A percentile compares a stretch with the other conserved stretches of the same genome.
phyloP scores from a whole-genome alignment of 805 yeast species.

The Ogataea naganishii region DNA sequence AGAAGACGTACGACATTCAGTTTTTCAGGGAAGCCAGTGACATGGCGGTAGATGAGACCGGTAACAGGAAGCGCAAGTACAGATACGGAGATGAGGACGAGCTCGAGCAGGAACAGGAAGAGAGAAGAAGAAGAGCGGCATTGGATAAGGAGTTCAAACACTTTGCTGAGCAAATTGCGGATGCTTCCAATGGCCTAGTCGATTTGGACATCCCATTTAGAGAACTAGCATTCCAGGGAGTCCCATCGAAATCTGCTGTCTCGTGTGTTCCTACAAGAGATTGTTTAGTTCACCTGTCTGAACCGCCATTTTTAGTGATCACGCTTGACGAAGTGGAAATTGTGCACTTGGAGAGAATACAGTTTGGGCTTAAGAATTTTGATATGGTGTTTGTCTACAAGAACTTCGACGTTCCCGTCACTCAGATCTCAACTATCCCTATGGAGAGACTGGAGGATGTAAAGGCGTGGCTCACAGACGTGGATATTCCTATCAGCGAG shows the following conservation, averaged over 20 bases:
- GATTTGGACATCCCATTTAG: constrained; percentile 93
- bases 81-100: constrained; percentile 97
- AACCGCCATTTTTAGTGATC: constrained; percentile 90
- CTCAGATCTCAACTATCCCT: constrained; percentile 91
- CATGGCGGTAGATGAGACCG: constrained; percentile 93
- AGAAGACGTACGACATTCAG: constrained; percentile 91
- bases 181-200: constrained; percentile 71
- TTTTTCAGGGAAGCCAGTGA: constrained; percentile 96
- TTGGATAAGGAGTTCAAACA: constrained; percentile 86
- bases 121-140: constrained; percentile 82
- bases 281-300: constrained; percentile 87
- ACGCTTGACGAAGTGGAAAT: constrained; percentile 88
- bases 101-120: constrained; percentile 97
- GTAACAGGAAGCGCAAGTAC: constrained; percentile 80
- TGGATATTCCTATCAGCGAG: constrained; percentile 89
- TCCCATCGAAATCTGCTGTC: constrained; percentile 90
- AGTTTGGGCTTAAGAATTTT: constrained; percentile 92
- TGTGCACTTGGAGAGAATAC: constrained; percentile 94
- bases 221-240: constrained; percentile 96
- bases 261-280: constrained; percentile 96
- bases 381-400: constrained; percentile 95
- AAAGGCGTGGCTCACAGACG: constrained; percentile 96
- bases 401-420: constrained; percentile 80
- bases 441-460: constrained; percentile 87
- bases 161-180: constrained; percentile 87